These are phyloP conservation scores for Vicia sativa DNA, from an alignment of 306 rosid genomes.

Conservation along the genomic window DNA sequence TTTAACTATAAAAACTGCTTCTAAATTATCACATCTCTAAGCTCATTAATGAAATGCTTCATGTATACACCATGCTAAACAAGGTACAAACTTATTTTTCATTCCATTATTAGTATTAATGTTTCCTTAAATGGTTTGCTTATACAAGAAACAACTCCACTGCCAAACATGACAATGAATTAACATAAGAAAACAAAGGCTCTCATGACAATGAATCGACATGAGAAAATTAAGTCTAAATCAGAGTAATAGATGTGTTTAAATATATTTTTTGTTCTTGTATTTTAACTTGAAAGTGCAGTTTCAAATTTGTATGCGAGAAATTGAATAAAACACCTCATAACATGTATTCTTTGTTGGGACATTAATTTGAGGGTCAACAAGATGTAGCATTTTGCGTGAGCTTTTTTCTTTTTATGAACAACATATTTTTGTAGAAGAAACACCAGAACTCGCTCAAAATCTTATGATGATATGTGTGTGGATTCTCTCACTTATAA, in stretches of 20 bases:
- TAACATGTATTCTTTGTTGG: too few relatives aligned
- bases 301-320: too few relatives aligned
- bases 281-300: too few relatives aligned
- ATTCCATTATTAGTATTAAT: background rate
- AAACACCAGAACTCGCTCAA: too few relatives aligned
- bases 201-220: background rate
- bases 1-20: constrained; percentile 3
- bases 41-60: background rate
- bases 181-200: background rate
- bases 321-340: too few relatives aligned
- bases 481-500: too few relatives aligned
- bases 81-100: background rate
- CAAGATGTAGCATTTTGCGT: too few relatives aligned
- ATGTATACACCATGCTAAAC: background rate
- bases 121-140: background rate
- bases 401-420: too few relatives aligned
- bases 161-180: background rate
- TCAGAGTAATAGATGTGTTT: background rate
- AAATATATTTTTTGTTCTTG: background rate
- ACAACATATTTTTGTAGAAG: too few relatives aligned
- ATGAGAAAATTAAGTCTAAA: background rate
- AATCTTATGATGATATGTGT: too few relatives aligned
- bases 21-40: background rate
- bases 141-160: background rate
- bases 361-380: too few relatives aligned